phyloP scores from a whole-genome alignment of 1,139 yeast species.

The Blastobotrys proliferans region DNA sequence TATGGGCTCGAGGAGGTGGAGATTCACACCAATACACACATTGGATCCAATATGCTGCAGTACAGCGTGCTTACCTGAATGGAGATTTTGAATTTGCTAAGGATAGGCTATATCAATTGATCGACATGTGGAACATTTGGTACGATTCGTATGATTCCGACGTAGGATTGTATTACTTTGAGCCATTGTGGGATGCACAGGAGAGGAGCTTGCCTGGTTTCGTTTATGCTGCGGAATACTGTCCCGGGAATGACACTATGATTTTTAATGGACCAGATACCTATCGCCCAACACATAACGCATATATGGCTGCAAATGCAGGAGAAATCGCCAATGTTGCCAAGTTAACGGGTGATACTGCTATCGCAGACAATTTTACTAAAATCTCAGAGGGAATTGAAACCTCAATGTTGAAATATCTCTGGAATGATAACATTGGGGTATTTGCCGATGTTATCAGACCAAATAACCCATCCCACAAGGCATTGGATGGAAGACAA shows the following conservation, averaged over 20 bases:
- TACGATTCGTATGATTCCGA: background rate
- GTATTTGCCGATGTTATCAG: background rate
- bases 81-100: background rate
- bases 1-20: background rate
- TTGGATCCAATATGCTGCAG: background rate
- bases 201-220: background rate
- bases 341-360: background rate
- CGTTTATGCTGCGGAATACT: background rate
- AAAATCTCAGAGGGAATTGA: background rate
- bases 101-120: background rate
- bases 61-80: background rate
- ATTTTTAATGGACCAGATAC: background rate
- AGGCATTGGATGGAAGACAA: constrained; percentile 1
- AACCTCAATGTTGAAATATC: background rate
- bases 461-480: background rate
- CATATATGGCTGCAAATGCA: background rate
- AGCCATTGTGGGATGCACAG: background rate
- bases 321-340: background rate
- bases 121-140: background rate
- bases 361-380: background rate
- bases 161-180: background rate
- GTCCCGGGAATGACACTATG: background rate
- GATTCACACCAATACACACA: background rate
- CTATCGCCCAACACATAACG: background rate
- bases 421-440: background rate